Base-by-base conservation (phyloP, 192 early-diverging fungal genomes). In the Backusella westeae region DNA sequence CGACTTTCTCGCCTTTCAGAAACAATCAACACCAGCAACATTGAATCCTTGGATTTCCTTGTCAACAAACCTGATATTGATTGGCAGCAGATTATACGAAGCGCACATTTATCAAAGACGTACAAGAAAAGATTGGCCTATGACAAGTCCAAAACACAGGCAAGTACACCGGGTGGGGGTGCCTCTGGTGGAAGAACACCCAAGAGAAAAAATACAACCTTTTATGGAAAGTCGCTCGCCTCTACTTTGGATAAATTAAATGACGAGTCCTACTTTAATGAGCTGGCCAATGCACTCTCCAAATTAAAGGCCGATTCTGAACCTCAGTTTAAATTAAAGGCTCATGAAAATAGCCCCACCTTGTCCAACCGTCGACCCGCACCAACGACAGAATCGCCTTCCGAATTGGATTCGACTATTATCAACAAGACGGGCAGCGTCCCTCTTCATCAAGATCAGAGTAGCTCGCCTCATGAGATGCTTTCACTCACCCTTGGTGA, bases 1-100 rank as follows among this genome's bases (percentile, higher is more conserved):
- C 90, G 93, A 6, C 79, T 93, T 34, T 92, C 90, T n/a, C 86
- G 92, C 9, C 73, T 96, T 65, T 80, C 83, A 15, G 94, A 96
- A 76, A 88, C 93, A 80, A 85, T 94, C 76, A 91, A 89, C 73
- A 94, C 93, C 0, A 87, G 91, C 1, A 90, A 89, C 71, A 90
- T 96, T 72, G 89, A 94, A 74, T 91, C 89, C n/a, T 83, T 96
- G 39, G 94, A 96, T 79, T 96, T 94, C 78, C 77, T 96, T 82
- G 89, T 94, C 12, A 80, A 77, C 53, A 88, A 88, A 77, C 82
- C 84, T 41, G 86, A 87, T 19, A 84, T 86, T 72, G 75, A 87
- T 36, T 90, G 88, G 88, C 63, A 87, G 21, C 77, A 75, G 35
- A 86, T 89, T 42, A 69, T 87, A n/a, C 84, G 81, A 7, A 82